Percentiles rank a stretch among this genome's conserved stretches.
Evolutionary conservation across 768 basidiomycete genomes (phyloP).

Genomic region (Amanita pallidorosea): DNA sequence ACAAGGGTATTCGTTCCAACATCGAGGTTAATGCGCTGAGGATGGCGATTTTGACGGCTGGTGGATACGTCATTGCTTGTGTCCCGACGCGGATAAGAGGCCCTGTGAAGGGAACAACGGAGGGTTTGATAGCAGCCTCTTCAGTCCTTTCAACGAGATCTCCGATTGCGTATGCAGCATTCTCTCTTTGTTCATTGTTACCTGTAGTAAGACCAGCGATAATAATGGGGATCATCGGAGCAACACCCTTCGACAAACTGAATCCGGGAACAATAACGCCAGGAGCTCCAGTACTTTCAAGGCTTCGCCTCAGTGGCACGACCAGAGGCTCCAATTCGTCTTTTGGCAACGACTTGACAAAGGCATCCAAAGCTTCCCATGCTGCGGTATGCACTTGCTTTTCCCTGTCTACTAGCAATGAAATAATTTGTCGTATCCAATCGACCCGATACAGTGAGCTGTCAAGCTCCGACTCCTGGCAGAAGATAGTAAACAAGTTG

Average conservation of each 20-base stretch:
- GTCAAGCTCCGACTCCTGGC: slow-evolving; percentile 75
- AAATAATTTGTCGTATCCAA: slow-evolving; percentile 86
- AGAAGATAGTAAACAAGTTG: slow-evolving; percentile 71
- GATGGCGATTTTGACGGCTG: slow-evolving; percentile 88
- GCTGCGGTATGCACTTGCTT: slow-evolving; percentile 74
- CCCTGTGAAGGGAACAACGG: slow-evolving; percentile 91
- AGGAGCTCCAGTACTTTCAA: slow-evolving; percentile 76
- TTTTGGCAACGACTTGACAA: slow-evolving; percentile 86
- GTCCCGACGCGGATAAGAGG: slow-evolving; percentile 93
- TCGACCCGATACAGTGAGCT: slow-evolving; percentile 80
- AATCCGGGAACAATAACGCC: slow-evolving; percentile 79
- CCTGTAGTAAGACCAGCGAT: slow-evolving; percentile 91
- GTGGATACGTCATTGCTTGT: slow-evolving; percentile 81
- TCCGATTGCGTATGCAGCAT: slow-evolving; percentile 93
- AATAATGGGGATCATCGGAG: slow-evolving; percentile 77
- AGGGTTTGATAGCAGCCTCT: slow-evolving; percentile 80
- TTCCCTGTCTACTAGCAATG: slow-evolving; percentile 69
- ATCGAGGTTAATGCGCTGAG: slow-evolving; percentile 77
- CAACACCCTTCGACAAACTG: slow-evolving; percentile 72
- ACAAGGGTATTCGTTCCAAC: slow-evolving; percentile 74
- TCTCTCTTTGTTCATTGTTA: slow-evolving; percentile 90
- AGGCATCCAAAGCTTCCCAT: slow-evolving; percentile 72
- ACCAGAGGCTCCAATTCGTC: slow-evolving; percentile 89
- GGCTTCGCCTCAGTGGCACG: slow-evolving; percentile 77
- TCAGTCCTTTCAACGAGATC: slow-evolving; percentile 86